Conservation (phyloP, 768 basidiomycete genomes). For the Pleurotus pulmonarius region DNA sequence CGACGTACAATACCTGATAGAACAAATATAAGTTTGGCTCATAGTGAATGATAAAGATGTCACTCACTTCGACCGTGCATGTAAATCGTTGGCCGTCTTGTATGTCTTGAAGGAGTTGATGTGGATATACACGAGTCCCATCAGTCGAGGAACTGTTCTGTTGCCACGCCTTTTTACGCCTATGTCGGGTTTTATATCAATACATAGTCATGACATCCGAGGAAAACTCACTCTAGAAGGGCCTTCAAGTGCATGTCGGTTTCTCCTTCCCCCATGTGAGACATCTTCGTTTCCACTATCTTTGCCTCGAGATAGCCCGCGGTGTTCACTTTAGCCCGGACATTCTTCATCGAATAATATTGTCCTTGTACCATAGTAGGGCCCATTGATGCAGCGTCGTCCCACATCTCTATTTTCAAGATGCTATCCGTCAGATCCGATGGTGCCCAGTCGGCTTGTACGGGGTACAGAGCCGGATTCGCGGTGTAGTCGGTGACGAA, state of each 20-base stretch:
- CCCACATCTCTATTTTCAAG: slow-evolving; percentile 61
- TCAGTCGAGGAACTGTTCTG: slow-evolving; percentile 11
- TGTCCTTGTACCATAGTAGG: slow-evolving; percentile 42
- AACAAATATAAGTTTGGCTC: background rate
- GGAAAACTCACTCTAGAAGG: slow-evolving; percentile 45
- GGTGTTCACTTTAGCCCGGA: slow-evolving; percentile 35
- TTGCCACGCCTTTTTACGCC: slow-evolving; percentile 49
- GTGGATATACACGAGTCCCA: slow-evolving; percentile 27
- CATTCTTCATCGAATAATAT: slow-evolving; percentile 52
- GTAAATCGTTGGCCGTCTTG: slow-evolving; percentile 40
- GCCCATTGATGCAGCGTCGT: slow-evolving; percentile 38
- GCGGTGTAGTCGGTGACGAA: slow-evolving; percentile 68
- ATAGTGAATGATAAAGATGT: background rate
- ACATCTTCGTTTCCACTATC: slow-evolving; percentile 39
- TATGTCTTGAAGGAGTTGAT: slow-evolving; percentile 46
- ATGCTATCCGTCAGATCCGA: slow-evolving; percentile 37
- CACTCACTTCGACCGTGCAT: slow-evolving; percentile 56
- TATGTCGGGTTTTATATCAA: slow-evolving; percentile 18
- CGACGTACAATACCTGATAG: slow-evolving; percentile 43
- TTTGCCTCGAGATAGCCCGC: slow-evolving; percentile 51
- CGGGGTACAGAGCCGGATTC: slow-evolving; percentile 27
- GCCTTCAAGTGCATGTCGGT: slow-evolving; percentile 35
- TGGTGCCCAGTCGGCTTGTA: slow-evolving; percentile 46
- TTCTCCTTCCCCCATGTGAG: slow-evolving; percentile 37
- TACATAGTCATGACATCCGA: background rate